Percentiles rank a stretch among this genome's conserved stretches.
Evolutionary conservation across 1,284 basidiomycete genomes (phyloP).

Genomic region (Trichosporon inkin): DNA sequence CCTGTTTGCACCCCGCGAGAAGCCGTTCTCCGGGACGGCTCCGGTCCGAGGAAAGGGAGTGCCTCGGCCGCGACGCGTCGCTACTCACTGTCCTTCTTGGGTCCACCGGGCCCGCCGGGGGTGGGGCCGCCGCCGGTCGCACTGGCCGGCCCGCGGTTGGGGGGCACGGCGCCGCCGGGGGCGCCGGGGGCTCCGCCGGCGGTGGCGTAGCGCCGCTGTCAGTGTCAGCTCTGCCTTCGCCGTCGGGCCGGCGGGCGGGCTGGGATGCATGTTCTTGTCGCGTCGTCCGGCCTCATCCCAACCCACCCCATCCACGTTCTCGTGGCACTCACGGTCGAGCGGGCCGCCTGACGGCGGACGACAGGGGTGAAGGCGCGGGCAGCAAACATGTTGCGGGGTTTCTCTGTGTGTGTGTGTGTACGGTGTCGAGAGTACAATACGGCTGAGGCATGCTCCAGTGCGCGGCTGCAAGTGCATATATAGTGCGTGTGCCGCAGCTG

Average conservation of each 20-base stretch:
- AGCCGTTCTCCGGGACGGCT: no score
- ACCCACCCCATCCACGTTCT: no score
- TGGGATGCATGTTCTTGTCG: neutral
- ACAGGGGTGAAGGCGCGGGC: neutral
- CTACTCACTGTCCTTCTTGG: constrained; percentile 8
- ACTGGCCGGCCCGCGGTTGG: neutral
- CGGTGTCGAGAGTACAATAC: no score
- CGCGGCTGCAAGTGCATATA: no score
- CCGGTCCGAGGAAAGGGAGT: no score
- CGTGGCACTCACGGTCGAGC: neutral
- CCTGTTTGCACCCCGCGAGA: no score
- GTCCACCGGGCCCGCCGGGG: neutral
- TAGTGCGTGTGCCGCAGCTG: no score
- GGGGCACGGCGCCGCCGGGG: constrained; percentile 1
- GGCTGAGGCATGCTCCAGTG: no score
- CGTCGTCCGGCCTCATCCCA: neutral
- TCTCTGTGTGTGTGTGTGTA: neutral
- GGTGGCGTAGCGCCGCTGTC: neutral
- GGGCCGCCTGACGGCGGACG: neutral
- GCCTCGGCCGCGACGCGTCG: no score
- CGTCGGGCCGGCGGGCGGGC: no score
- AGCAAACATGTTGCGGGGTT: neutral
- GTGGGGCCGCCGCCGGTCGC: neutral
- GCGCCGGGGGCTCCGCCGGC: neutral
- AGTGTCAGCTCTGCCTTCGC: neutral